Evolutionary conservation across 495 filamentous ascomycete genomes (phyloP).

Genomic region (Usnea hakonensis): DNA sequence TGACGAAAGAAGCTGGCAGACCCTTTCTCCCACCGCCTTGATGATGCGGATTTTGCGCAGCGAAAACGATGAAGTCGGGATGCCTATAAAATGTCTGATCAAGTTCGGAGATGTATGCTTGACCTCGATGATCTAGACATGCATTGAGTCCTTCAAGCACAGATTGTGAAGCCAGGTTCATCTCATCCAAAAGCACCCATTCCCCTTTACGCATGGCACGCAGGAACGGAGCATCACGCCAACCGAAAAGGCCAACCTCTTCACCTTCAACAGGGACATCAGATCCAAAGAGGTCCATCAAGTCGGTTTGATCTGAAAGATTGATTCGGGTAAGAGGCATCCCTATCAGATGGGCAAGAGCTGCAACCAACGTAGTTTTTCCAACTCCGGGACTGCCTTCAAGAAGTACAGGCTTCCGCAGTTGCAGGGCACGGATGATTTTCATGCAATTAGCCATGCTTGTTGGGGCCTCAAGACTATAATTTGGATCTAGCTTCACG

Average conservation of each 20-base stretch:
- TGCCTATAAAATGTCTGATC: constrained; percentile 88
- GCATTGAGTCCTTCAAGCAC: constrained; percentile 96
- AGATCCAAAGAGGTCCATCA: constrained; percentile 95
- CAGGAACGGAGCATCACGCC: constrained; percentile 92
- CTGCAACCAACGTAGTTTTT: constrained; percentile 87
- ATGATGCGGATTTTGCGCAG: constrained; percentile 95
- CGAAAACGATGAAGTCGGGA: constrained; percentile 84
- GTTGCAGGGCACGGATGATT: constrained; percentile 81
- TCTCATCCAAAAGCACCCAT: constrained; percentile 96
- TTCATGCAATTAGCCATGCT: constrained; percentile 84
- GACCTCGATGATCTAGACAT: constrained; percentile 92
- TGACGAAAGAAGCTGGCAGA: constrained; percentile 89
- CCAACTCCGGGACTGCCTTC: constrained; percentile 96
- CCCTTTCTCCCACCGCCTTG: constrained; percentile 96
- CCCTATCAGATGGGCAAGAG: constrained; percentile 69
- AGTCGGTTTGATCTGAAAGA: constrained; percentile 91
- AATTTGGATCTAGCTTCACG: constrained; percentile 48
- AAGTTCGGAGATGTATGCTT: constrained; percentile 90
- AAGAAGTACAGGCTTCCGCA: constrained; percentile 81
- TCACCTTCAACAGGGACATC: constrained; percentile 91
- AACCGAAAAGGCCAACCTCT: constrained; percentile 78
- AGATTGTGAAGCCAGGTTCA: constrained; percentile 97
- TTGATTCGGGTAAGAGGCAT: constrained; percentile 87
- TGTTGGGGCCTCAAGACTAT: constrained; percentile 80
- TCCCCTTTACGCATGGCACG: constrained; percentile 91